Evolutionary conservation across 2,329 filamentous ascomycete genomes (phyloP).

Genomic region (Ophiocordyceps camponoti-rufipedis): DNA sequence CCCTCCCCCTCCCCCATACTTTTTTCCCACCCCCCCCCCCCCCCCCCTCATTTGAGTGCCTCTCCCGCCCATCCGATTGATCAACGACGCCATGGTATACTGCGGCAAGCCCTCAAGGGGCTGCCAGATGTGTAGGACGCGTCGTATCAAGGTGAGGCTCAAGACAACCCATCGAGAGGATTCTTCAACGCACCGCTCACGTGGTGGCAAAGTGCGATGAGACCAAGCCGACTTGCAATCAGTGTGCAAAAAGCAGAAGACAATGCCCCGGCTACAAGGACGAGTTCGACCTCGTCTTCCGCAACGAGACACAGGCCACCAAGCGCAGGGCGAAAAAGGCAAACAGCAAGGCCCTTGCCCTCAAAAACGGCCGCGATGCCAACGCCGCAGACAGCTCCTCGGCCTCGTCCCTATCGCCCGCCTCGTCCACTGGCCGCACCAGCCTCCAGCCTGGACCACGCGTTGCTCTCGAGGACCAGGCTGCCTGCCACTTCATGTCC

Average conservation of each 20-base stretch:
- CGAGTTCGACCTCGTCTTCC: constrained; percentile 54
- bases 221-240: constrained; percentile 45
- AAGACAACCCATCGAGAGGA: background rate
- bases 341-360: constrained; percentile 25
- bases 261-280: constrained; percentile 51
- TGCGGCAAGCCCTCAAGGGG: constrained; percentile 48
- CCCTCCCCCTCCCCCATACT: too few relatives aligned
- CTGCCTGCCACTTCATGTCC: constrained; percentile 39
- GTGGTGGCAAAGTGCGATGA: constrained; percentile 39
- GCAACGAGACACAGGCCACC: constrained; percentile 53
- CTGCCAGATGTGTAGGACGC: constrained; percentile 57
- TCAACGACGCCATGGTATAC: constrained; percentile 38
- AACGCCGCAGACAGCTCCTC: constrained; percentile 4
- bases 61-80: too few relatives aligned
- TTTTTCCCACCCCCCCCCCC: background rate
- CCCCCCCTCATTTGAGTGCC: background rate
- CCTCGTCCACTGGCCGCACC: constrained; percentile 2
- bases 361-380: constrained; percentile 13
- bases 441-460: constrained; percentile 15
- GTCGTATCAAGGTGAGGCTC: constrained; percentile 48
- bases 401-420: constrained; percentile 4
- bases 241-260: constrained; percentile 44
- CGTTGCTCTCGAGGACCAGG: constrained; percentile 33
- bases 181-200: too few relatives aligned
- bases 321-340: constrained; percentile 42